Conservation (phyloP, 2,329 filamentous ascomycete species). For the Colletotrichum godetiae region DNA sequence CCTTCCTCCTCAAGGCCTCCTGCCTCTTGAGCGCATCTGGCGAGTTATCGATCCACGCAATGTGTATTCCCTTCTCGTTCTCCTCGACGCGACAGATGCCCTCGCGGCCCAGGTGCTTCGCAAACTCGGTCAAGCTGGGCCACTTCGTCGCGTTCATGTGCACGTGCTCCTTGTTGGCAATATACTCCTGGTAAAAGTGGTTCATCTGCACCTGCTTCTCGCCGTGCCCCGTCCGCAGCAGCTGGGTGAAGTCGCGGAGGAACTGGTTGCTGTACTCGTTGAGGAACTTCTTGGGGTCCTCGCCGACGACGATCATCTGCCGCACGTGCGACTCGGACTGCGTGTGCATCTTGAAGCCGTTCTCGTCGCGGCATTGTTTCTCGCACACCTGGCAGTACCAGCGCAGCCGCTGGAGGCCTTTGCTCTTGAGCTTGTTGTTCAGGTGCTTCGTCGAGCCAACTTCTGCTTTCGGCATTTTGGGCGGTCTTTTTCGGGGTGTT, state of each 20-base stretch:
- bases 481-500: background rate
- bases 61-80: constrained; percentile 83
- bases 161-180: constrained; percentile 85
- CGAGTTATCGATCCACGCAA: constrained; percentile 92
- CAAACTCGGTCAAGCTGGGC: constrained; percentile 89
- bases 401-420: constrained; percentile 81
- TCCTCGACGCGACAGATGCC: constrained; percentile 93
- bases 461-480: constrained; percentile 90
- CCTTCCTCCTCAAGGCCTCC: constrained; percentile 85
- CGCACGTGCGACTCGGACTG: constrained; percentile 88
- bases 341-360: constrained; percentile 91
- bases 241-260: constrained; percentile 78
- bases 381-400: constrained; percentile 93
- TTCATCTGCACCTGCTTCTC: constrained; percentile 92
- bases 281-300: constrained; percentile 87
- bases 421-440: constrained; percentile 89
- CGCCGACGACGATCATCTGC: constrained; percentile 88
- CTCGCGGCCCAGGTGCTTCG: constrained; percentile 86
- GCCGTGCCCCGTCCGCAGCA: constrained; percentile 86
- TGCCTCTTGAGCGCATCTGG: constrained; percentile 84
- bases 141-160: constrained; percentile 96
- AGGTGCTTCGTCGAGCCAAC: constrained; percentile 91
- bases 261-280: constrained; percentile 87
- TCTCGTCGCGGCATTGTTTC: constrained; percentile 76
- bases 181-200: constrained; percentile 95